Conservation (phyloP, 2,329 filamentous ascomycete genomes). For the Colletotrichum tabaci region DNA sequence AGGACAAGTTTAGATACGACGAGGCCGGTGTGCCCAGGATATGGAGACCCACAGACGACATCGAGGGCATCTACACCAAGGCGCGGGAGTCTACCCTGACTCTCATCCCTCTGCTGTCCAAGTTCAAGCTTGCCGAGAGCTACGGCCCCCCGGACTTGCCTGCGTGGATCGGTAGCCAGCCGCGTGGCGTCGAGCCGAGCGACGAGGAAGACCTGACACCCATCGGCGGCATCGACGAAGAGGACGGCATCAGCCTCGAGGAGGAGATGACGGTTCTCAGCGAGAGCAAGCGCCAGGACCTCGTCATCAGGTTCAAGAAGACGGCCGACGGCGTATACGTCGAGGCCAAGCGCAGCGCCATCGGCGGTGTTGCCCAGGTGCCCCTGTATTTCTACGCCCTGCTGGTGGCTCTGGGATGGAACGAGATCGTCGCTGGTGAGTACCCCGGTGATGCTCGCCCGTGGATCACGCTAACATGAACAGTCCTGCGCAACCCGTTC, state of each 20-base stretch:
- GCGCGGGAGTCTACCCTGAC: constrained; percentile 93
- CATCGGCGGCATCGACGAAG: constrained; percentile 94
- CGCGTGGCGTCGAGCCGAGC: constrained; percentile 79
- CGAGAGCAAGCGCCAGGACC: constrained; percentile 90
- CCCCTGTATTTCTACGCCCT: constrained; percentile 95
- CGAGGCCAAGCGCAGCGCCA: constrained; percentile 96
- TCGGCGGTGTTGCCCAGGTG: constrained; percentile 94
- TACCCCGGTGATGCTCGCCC: constrained; percentile 11
- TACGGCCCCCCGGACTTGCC: constrained; percentile 85
- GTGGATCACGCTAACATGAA: constrained; percentile 38
- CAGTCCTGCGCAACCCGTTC: constrained; percentile 93
- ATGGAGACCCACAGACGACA: constrained; percentile 97
- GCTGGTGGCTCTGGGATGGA: constrained; percentile 95
- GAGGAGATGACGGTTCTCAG: constrained; percentile 97
- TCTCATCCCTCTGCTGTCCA: constrained; percentile 89
- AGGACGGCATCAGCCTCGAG: constrained; percentile 93
- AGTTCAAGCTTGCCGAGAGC: constrained; percentile 84
- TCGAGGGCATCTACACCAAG: constrained; percentile 93
- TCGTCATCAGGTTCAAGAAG: constrained; percentile 97
- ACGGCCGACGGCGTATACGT: constrained; percentile 98
- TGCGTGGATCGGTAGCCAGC: constrained; percentile 85
- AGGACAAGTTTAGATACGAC: constrained; percentile 99
- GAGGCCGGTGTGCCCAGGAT: constrained; percentile 94
- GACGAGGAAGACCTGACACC: constrained; percentile 92
- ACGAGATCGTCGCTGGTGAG: constrained; percentile 95